These are phyloP conservation scores for Ophiosphaerella korrae DNA, from an alignment of 2,329 filamentous ascomycete genomes.

Conservation along the genomic window DNA sequence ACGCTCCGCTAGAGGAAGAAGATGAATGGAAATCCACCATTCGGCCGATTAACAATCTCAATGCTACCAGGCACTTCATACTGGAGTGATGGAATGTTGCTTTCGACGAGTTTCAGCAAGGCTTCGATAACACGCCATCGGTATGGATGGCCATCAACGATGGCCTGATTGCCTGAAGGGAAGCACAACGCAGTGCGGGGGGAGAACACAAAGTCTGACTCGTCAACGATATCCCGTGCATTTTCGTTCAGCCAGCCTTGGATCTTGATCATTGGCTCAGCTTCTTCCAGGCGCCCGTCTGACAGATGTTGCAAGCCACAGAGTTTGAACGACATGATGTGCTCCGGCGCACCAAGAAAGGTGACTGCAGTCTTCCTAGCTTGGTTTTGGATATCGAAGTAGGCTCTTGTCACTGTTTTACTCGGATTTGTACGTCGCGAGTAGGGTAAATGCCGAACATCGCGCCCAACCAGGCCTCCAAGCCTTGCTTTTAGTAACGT, in stretches of 20 bases:
- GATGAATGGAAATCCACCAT: conserved; percentile 58
- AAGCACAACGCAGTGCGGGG: conserved; percentile 52
- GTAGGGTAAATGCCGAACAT: conserved; percentile 63
- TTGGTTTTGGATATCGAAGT: conserved; percentile 48
- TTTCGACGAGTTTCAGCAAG: conserved; percentile 40
- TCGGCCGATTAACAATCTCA: conserved; percentile 51
- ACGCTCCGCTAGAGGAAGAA: conserved; percentile 58
- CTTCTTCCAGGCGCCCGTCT: conserved; percentile 51
- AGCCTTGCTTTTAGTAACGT: conserved; percentile 61
- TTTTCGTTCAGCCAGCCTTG: conserved; percentile 57
- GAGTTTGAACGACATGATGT: conserved; percentile 68
- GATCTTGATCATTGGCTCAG: conserved; percentile 55
- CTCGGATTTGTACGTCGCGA: conserved; percentile 56
- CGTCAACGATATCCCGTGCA: conserved; percentile 68
- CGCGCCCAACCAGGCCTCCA: conserved; percentile 60
- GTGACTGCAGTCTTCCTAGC: conserved; percentile 56
- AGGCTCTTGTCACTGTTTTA: conserved; percentile 33
- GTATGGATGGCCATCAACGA: conserved; percentile 48
- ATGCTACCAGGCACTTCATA: conserved; percentile 53
- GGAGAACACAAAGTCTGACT: conserved; percentile 57
- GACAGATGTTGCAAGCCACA: conserved; percentile 64
- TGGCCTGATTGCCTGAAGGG: conserved; percentile 48
- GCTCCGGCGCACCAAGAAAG: conserved; percentile 66
- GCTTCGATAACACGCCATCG: conserved; percentile 48
- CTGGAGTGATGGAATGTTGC: conserved; percentile 12